These are phyloP conservation scores for Trichoderma semiorbis DNA, from an alignment of 2,329 filamentous ascomycete species.

Conservation along the genomic window DNA sequence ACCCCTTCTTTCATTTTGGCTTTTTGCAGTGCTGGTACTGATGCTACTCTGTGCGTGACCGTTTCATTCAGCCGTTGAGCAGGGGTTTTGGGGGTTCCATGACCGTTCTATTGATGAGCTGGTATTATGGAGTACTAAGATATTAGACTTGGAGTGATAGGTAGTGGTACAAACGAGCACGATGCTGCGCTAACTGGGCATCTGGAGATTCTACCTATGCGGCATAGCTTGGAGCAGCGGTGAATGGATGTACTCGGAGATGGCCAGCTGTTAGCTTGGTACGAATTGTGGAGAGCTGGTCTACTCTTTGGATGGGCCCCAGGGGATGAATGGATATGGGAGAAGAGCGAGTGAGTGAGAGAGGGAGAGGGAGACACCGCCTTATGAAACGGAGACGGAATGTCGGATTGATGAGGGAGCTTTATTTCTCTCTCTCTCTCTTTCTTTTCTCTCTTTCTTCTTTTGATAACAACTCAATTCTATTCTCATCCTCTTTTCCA, in stretches of 20 bases:
- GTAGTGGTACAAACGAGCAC: not conserved
- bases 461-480: not conserved
- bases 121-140: no score
- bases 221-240: not conserved
- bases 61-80: not conserved
- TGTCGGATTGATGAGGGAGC: not conserved
- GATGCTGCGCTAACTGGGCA: not conserved
- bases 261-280: not conserved
- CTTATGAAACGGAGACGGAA: not conserved
- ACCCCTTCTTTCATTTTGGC: not conserved
- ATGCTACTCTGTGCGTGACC: slow-evolving; percentile 1
- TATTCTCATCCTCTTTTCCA: not conserved
- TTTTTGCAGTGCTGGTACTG: not conserved
- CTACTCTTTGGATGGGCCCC: not conserved
- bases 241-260: not conserved
- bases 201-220: not conserved
- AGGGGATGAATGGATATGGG: not conserved
- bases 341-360: not conserved
- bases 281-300: not conserved
- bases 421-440: not conserved
- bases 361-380: not conserved
- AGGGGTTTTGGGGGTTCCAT: not conserved
- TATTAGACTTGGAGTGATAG: not conserved
- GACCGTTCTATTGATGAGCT: not conserved
- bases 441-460: not conserved